Percentiles rank a stretch among this genome's conserved stretches.
Conservation (phyloP, 495 filamentous ascomycete genomes). For the Penicillium longicatenatum region DNA sequence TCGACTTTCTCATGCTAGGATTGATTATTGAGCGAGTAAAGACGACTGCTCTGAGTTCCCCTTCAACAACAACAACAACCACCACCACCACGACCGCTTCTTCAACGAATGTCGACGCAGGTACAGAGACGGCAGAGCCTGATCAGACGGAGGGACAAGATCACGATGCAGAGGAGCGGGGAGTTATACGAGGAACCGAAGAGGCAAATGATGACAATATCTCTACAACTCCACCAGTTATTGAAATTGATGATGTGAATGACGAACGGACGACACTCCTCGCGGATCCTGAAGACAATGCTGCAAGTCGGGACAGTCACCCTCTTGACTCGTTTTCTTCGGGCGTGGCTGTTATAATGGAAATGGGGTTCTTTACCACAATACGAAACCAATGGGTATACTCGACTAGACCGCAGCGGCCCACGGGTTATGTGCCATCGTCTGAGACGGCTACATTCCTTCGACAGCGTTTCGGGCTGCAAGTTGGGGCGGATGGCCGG, state of each 20-base stretch:
- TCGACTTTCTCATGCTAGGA: conserved; percentile 76
- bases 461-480: conserved; percentile 45
- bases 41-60: conserved; percentile 25
- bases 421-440: conserved; percentile 35
- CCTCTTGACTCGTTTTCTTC: conserved; percentile 63
- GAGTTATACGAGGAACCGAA: conserved; percentile 55
- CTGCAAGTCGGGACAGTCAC: conserved; percentile 36
- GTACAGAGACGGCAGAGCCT: conserved; percentile 10
- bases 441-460: conserved; percentile 46
- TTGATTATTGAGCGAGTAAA: conserved; percentile 70
- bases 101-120: not conserved
- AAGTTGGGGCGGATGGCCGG: conserved; percentile 43
- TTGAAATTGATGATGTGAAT: conserved; percentile 31
- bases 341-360: conserved; percentile 68
- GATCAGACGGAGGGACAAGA: conserved; percentile 52
- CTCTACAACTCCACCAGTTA: conserved; percentile 6
- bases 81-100: conserved; percentile 10
- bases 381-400: conserved; percentile 64
- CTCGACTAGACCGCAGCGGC: conserved; percentile 26
- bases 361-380: conserved; percentile 68
- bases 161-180: conserved; percentile 81
- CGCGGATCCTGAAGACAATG: conserved; percentile 42
- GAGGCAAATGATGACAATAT: conserved; percentile 17
- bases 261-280: conserved; percentile 50
- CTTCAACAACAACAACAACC: conserved; percentile 10